phyloP scores from a whole-genome alignment of 2,329 filamentous ascomycete species.

The Lecanicillium sp. region DNA sequence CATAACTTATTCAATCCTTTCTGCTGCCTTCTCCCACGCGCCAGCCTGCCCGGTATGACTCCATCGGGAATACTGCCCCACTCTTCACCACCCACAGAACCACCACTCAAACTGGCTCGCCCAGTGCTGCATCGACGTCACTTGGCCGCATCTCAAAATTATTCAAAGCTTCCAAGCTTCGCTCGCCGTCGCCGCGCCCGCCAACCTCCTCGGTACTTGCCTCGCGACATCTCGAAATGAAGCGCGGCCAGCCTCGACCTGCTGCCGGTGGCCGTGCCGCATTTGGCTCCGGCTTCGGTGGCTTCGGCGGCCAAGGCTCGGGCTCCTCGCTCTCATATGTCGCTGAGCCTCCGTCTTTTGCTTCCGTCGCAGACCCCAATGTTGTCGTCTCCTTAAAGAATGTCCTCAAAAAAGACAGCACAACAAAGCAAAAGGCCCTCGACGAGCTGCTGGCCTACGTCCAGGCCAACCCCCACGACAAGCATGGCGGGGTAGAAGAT shows the following conservation, averaged over 20 bases:
- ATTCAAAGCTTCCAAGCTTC: background rate
- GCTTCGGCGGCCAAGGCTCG: slow-evolving; percentile 34
- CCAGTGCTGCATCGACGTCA: slow-evolving; percentile 5
- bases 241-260: slow-evolving; percentile 5
- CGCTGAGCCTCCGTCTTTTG: slow-evolving; percentile 76
- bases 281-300: slow-evolving; percentile 29
- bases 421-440: slow-evolving; percentile 82
- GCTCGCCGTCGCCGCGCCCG: background rate
- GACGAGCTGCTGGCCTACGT: slow-evolving; percentile 73
- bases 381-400: slow-evolving; percentile 90
- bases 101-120: background rate
- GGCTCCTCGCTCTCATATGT: slow-evolving; percentile 71
- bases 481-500: slow-evolving; percentile 65
- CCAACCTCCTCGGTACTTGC: background rate
- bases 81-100: slow-evolving; percentile 4
- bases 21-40: background rate
- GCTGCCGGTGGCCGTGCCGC: background rate
- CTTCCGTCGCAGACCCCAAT: slow-evolving; percentile 69
- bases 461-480: slow-evolving; percentile 44
- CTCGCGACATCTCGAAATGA: background rate
- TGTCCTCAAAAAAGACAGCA: slow-evolving; percentile 84
- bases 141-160: slow-evolving; percentile 5
- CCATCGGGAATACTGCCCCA: slow-evolving; percentile 3
- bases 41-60: slow-evolving; percentile 11
- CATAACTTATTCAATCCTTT: too few relatives aligned